phyloP scores from a whole-genome alignment of 352 stramenopile species.

The Globisporangium radiosum region DNA sequence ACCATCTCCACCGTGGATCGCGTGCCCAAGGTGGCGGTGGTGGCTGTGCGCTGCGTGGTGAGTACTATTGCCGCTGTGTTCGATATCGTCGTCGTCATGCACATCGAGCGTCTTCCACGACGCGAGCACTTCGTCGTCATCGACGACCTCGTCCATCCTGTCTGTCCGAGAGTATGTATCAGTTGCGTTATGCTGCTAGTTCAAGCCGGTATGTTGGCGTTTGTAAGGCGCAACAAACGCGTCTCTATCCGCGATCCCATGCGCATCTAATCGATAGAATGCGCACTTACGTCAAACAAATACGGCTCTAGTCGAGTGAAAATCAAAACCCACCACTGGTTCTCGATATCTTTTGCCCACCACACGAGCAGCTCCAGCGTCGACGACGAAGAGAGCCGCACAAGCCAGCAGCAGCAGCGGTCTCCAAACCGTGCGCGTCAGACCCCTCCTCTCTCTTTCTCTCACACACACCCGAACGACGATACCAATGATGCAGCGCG shows the following conservation, averaged over 20 bases:
- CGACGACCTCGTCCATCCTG: constrained; percentile 16
- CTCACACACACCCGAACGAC: background rate
- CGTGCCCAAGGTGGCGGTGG: background rate
- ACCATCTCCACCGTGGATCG: no score
- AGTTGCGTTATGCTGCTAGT: no score
- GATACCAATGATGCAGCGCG: constrained; percentile 33
- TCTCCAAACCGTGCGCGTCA: no score
- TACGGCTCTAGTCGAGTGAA: no score
- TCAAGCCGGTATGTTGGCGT: background rate
- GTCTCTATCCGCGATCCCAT: no score
- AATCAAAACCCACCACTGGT: background rate
- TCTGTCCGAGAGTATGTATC: background rate
- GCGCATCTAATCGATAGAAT: background rate
- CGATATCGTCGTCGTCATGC: constrained; percentile 4
- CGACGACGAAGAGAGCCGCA: background rate
- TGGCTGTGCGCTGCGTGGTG: constrained; percentile 13
- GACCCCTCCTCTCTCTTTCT: no score
- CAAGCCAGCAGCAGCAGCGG: background rate
- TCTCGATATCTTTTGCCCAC: constrained; percentile 1
- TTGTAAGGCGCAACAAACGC: no score
- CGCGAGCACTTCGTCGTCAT: constrained; percentile 37
- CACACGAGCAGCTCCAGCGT: background rate
- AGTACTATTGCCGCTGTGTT: background rate
- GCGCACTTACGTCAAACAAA: background rate
- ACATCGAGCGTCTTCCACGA: constrained; percentile 38